Percentiles rank a stretch among this genome's conserved stretches.
phyloP scores from a whole-genome alignment of 768 basidiomycete genomes.

The Multifurca ochricompacta region DNA sequence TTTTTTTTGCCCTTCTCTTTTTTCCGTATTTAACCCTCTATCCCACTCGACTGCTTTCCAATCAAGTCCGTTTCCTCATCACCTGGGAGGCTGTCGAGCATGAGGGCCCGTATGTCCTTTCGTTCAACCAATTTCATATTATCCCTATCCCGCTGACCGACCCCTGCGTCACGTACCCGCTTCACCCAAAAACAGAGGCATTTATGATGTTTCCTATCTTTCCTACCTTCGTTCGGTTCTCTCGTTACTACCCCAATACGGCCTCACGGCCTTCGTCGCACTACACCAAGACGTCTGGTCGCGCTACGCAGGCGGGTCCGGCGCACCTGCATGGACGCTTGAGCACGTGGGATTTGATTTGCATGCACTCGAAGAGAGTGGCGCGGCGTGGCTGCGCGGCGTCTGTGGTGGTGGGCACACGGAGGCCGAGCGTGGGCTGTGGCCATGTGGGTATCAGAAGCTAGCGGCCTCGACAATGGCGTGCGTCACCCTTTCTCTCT shows the following conservation, averaged over 20 bases:
- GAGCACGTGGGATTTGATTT: conserved; percentile 82
- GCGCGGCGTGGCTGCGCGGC: conserved; percentile 82
- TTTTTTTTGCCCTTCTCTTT: neutral
- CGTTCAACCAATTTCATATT: too few relatives aligned
- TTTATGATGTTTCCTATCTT: conserved; percentile 81
- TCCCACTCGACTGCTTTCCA: neutral
- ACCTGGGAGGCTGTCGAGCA: conserved; percentile 99
- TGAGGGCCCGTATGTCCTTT: conserved; percentile 70
- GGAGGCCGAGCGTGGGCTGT: conserved; percentile 74
- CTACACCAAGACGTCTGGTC: conserved; percentile 97
- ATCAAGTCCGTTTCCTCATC: conserved; percentile 77
- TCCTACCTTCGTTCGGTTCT: conserved; percentile 66
- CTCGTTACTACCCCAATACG: conserved; percentile 62
- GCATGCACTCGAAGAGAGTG: conserved; percentile 66
- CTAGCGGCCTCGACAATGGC: conserved; percentile 90
- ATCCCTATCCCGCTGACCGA: neutral
- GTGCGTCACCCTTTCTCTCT: conserved; percentile 40
- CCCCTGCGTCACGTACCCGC: neutral
- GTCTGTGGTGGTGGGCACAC: conserved; percentile 68
- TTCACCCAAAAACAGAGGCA: conserved; percentile 42
- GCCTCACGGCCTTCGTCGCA: conserved; percentile 65
- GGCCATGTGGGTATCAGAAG: conserved; percentile 94
- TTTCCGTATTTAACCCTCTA: neutral
- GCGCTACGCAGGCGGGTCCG: conserved; percentile 88
- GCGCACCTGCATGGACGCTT: conserved; percentile 95